Evolutionary conservation across 257 asterid genomes (phyloP), one percentile per base, ranked within the genome.

Genomic region (Scutellaria baicalensis): DNA sequence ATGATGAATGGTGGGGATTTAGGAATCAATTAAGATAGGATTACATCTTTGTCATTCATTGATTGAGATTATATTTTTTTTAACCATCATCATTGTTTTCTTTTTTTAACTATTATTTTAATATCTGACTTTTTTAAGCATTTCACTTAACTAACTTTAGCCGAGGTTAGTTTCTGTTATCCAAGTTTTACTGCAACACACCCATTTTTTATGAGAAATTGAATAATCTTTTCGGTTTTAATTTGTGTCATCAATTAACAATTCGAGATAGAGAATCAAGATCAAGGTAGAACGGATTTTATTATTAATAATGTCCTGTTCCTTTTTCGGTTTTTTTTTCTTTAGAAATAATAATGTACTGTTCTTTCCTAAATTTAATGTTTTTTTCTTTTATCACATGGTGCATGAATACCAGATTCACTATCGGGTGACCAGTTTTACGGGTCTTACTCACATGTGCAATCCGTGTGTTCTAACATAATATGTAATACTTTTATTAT

Each of bases 31-130:
- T 71, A 59, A 70, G 74, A 80, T 59, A 81, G 88, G 86, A 89
- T 87, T 87, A 80, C 80, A 77, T 84, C 88, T 85, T 91, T 91
- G 95, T 83, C 96, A 85, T 82, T 77, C 16, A 75, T 76, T 75
- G 77, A 58, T 70, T 80, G 68, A 36, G 59, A 59, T 71, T 67
- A 39, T 67, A 39, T 49, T 17, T 40, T 64, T 55, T 18, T 59
- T 52, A 56, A 59, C 57, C 47, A 52, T 71, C 58, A 64, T 21
- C 13, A 8, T 20, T 48, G 27, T 66, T 14, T 50, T 11, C 6
- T 18, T 50, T 9, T 5, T 54, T 5, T 18, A 1, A 0, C 9
- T 18, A 35, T 73, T 71, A 59, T 68, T 62, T 78, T 69, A 67
- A 51, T 47, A 48, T 73, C 73, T 10, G 57, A 62, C 18, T 65